Conservation (phyloP, 1,139 yeast species). For the Waltiozyma sp. region DNA sequence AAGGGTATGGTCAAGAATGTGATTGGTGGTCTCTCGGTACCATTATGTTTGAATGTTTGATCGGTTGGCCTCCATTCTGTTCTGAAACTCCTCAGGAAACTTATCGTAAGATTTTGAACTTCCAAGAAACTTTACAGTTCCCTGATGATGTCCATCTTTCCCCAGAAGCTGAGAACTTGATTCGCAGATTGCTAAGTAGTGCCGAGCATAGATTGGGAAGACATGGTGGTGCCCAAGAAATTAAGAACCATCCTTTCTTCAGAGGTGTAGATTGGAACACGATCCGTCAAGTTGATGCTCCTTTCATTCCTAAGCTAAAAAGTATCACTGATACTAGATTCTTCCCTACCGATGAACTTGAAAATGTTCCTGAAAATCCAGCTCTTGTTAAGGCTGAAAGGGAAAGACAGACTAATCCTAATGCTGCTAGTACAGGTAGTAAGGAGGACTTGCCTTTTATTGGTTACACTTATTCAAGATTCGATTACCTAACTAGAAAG, state of each 20-base stretch:
- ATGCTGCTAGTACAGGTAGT: conserved; percentile 27
- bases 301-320: conserved; percentile 75
- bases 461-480: conserved; percentile 91
- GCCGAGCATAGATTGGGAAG: conserved; percentile 85
- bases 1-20: conserved; percentile 98
- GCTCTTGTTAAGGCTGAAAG: conserved; percentile 58
- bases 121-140: conserved; percentile 87
- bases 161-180: conserved; percentile 89
- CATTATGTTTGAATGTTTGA: conserved; percentile 95
- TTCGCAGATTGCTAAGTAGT: conserved; percentile 68
- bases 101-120: conserved; percentile 84
- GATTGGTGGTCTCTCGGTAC: conserved; percentile 99
- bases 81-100: conserved; percentile 99
- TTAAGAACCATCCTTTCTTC: conserved; percentile 87
- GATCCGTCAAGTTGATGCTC: conserved; percentile 88
- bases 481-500: conserved; percentile 82
- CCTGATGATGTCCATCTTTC: conserved; percentile 95
- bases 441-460: conserved; percentile 92
- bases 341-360: conserved; percentile 96
- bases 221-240: conserved; percentile 88
- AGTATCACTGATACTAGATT: conserved; percentile 93
- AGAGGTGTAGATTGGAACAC: conserved; percentile 96
- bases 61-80: conserved; percentile 99
- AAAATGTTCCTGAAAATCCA: conserved; percentile 92
- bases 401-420: conserved; percentile 30